Conservation (phyloP, 129 eudicot genomes). For the Erigeron canadensis region DNA sequence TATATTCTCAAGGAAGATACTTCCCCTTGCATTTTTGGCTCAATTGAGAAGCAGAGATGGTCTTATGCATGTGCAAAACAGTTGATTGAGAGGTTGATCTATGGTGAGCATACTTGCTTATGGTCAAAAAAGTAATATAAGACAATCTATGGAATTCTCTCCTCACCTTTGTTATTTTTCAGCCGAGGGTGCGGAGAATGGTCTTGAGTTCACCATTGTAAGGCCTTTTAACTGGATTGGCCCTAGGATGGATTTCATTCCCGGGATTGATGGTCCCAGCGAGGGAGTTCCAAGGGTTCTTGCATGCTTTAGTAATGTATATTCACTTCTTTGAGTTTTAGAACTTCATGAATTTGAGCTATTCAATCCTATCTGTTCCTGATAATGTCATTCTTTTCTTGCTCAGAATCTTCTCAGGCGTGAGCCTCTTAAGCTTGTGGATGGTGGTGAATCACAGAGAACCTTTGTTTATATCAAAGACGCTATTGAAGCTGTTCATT, state of each 20-base stretch:
- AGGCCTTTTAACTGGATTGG: conserved; percentile 99
- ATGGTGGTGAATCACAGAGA: conserved; percentile 95
- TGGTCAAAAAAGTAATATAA: conserved; percentile 2
- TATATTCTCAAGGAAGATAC: conserved; percentile 71
- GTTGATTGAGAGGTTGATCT: conserved; percentile 90
- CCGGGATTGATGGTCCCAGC: conserved; percentile 98
- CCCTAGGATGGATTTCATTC: conserved; percentile 98
- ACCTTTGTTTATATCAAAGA: conserved; percentile 94
- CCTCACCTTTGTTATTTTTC: conserved; percentile 22
- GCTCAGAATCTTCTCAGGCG: conserved; percentile 80
- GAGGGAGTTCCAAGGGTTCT: conserved; percentile 98
- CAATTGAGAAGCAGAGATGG: conserved; percentile 98
- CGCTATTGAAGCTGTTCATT: conserved; percentile 94
- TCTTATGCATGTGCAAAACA: conserved; percentile 98
- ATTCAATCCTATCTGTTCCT: background rate
- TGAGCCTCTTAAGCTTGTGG: conserved; percentile 96
- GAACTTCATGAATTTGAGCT: background rate
- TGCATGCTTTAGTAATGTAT: conserved; percentile 93
- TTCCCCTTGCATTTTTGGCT: conserved; percentile 94
- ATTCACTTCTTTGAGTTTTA: conserved; percentile 12
- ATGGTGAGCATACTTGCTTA: conserved; percentile 47
- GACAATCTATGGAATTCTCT: background rate
- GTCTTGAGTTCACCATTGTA: conserved; percentile 90
- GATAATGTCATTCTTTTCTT: background rate
- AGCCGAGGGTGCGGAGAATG: conserved; percentile 99